Evolutionary conservation across 495 filamentous ascomycete species (phyloP).

Genomic region (Saxispiralis lemnorum): DNA sequence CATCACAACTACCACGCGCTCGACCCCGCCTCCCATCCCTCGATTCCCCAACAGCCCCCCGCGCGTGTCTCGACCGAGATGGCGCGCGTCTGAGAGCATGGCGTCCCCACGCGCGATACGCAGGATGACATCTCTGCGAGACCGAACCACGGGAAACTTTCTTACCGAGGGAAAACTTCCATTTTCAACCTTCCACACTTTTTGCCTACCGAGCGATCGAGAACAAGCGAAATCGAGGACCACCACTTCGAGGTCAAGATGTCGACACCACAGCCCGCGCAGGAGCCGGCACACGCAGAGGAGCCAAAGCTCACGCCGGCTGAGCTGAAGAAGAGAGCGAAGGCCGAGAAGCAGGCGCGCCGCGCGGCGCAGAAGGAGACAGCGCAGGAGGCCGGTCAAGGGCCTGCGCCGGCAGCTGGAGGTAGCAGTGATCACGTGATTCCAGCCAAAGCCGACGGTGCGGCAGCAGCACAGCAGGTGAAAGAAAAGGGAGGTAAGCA

Average conservation of each 20-base stretch:
- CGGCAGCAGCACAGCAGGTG: conserved; percentile 8
- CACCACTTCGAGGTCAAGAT: too few species aligned
- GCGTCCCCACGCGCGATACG: too few species aligned
- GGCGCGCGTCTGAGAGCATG: too few species aligned
- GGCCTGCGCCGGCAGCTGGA: neutral
- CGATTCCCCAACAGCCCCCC: too few species aligned
- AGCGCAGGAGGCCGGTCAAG: conserved; percentile 12
- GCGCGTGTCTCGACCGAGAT: too few species aligned
- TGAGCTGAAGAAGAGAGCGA: conserved; percentile 27
- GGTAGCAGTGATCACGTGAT: conserved; percentile 7
- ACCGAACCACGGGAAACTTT: too few species aligned
- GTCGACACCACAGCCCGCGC: neutral
- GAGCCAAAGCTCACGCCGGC: conserved; percentile 17
- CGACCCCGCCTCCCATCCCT: too few species aligned
- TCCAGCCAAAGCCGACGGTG: conserved; percentile 14
- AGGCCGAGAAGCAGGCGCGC: conserved; percentile 23
- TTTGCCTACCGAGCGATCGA: neutral
- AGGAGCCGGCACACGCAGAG: conserved; percentile 1
- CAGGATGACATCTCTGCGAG: too few species aligned
- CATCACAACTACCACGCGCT: too few species aligned
- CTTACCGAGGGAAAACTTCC: neutral
- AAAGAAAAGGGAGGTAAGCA: conserved; percentile 14
- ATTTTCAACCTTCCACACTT: neutral
- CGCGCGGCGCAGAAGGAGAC: conserved; percentile 19
- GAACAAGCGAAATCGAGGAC: neutral